These are phyloP conservation scores for Plantago elongata DNA, from an alignment of 257 asterid genomes.

Conservation along the genomic window DNA sequence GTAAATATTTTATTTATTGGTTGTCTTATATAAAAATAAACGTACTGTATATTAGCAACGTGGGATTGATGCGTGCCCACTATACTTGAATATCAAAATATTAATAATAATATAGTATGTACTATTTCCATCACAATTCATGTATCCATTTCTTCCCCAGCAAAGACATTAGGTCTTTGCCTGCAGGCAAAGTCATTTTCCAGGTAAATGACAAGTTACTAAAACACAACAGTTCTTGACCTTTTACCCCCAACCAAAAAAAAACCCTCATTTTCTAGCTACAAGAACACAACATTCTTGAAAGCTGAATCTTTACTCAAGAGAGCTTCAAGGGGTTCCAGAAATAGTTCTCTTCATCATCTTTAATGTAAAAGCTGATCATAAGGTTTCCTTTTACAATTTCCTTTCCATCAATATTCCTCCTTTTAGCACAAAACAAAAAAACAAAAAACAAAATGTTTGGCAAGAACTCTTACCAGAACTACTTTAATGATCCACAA, in stretches of 20 bases:
- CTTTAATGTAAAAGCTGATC: background rate
- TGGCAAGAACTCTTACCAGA: conserved; percentile 38
- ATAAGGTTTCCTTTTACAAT: background rate
- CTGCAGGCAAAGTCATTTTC: conserved; percentile 24
- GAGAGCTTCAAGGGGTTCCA: conserved; percentile 11
- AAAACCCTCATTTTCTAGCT: conserved; percentile 1
- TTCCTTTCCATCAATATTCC: background rate
- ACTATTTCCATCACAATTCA: conserved; percentile 15
- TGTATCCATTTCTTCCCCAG: conserved; percentile 11
- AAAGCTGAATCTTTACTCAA: background rate
- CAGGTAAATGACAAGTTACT: conserved; percentile 8
- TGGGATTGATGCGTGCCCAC: too few relatives aligned
- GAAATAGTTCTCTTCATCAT: background rate
- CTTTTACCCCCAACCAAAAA: conserved; percentile 7
- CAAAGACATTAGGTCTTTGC: too few relatives aligned
- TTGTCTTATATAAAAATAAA: too few relatives aligned
- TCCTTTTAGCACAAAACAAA: background rate
- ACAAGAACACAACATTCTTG: too few relatives aligned
- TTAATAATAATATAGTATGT: too few relatives aligned
- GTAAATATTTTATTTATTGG: too few relatives aligned
- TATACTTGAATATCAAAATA: too few relatives aligned
- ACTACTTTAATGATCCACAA: conserved; percentile 26
- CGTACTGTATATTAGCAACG: too few relatives aligned
- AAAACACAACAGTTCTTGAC: conserved; percentile 20
- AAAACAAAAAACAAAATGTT: conserved; percentile 29